Evolutionary conservation across 1,139 yeast species (phyloP), one percentile per base, ranked within the genome.

Genomic region (Saccharomyces uvarum): DNA sequence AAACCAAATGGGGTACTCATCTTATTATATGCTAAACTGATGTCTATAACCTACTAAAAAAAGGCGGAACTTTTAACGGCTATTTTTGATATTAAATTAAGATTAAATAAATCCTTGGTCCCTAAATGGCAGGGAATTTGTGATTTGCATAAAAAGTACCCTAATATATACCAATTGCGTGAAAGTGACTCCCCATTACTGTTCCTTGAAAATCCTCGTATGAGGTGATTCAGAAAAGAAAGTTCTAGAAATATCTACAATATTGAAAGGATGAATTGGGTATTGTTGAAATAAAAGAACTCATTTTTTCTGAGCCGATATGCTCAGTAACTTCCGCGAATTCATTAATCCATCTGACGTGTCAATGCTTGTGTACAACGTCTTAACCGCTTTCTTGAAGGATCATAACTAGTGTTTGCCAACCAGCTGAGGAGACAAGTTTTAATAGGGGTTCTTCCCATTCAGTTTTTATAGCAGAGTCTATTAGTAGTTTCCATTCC

Each of bases 1-100:
- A 93, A 86, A 79, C 99, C 99, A 70, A 93, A 88, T 75, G 98
- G 97, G 73, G 88, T 83, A 73, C 88, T 83, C 88, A 84, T 84
- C 51, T 63, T 75, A 44, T 46, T 29, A 46, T 53, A 38, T 14
- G 51, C 31, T 49, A 24, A 41, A 29, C 31, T 29, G 13, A 32
- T 32, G 38, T 13, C 38, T 32, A 32, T 32, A 13, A 32, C 14
- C 38, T n/a, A 32, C 19, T 13, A 32, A 32, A 32, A 32, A 32
- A 32, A 32, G 38, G 6, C n/a, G 38, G 32, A 16, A 14, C 29
- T 38, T 24, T 50, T 42, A 11, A 33, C 6, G 3, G 16, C 31
- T 29, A 28, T 24, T n/a, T 16, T 33, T 21, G 29, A 49, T 32
- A 8, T 3, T 9, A 6, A 14, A n/a, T 7, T 26, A 26, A 24